These are phyloP conservation scores for Phlebopus sp. DNA, from an alignment of 1,284 basidiomycete species.

Conservation along the genomic window DNA sequence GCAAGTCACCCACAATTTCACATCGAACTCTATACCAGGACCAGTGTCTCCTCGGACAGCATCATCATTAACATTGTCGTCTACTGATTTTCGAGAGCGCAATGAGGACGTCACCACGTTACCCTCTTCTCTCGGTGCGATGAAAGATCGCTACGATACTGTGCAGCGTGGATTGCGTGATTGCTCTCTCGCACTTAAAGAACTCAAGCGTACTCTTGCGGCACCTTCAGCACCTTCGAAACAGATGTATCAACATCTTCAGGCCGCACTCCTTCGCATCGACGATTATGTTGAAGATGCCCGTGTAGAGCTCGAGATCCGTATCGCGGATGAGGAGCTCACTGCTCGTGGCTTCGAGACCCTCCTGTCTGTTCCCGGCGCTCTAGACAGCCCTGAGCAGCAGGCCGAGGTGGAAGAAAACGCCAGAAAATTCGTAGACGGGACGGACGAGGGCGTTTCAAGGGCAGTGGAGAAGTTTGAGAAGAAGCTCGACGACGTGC, in stretches of 20 bases:
- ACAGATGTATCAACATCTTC: conserved; percentile 38
- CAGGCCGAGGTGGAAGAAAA: conserved; percentile 47
- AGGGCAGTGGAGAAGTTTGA: conserved; percentile 51
- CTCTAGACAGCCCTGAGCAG: conserved; percentile 34
- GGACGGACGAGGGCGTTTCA: conserved; percentile 47
- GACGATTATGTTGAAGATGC: conserved; percentile 82
- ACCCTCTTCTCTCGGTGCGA: conserved; percentile 42
- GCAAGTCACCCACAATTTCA: neutral
- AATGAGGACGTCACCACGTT: conserved; percentile 34
- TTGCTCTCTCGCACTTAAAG: conserved; percentile 62
- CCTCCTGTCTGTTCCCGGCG: conserved; percentile 58
- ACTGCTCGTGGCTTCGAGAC: conserved; percentile 71
- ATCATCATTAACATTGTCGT: neutral
- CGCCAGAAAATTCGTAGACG: conserved; percentile 59
- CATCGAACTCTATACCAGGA: neutral
- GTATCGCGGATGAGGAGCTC: conserved; percentile 74
- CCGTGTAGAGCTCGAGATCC: conserved; percentile 84
- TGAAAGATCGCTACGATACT: conserved; percentile 56
- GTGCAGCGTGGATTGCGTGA: conserved; percentile 65
- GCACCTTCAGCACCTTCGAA: conserved; percentile 14
- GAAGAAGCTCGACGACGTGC: conserved; percentile 70
- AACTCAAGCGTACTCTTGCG: conserved; percentile 45
- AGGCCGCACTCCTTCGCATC: conserved; percentile 60
- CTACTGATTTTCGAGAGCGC: conserved; percentile 3
- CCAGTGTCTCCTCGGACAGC: neutral